A percentile compares a stretch with the other conserved stretches of the same genome.
phyloP scores from a whole-genome alignment of 768 basidiomycete genomes.

The Mrakia blollopis region DNA sequence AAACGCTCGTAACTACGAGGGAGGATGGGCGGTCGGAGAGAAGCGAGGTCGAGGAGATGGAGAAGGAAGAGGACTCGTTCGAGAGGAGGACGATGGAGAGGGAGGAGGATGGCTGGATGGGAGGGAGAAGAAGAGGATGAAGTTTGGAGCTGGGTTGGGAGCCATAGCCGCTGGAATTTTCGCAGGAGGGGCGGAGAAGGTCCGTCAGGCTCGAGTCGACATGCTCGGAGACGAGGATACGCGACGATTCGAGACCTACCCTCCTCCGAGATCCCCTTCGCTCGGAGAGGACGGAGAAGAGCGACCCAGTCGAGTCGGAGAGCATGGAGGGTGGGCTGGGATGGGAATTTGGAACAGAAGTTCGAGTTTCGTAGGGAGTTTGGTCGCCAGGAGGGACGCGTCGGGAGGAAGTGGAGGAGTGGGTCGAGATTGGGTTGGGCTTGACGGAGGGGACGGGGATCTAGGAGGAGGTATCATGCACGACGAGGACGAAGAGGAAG shows the following conservation, averaged over 20 bases:
- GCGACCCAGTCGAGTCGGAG: not conserved
- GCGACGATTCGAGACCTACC: conserved; percentile 25
- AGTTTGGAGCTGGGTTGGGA: not conserved
- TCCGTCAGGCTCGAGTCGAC: not conserved
- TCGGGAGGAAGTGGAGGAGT: not conserved
- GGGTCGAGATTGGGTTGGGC: not conserved
- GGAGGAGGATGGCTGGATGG: conserved; percentile 12
- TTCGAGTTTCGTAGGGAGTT: conserved; percentile 14
- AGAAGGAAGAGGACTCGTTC: conserved; percentile 15
- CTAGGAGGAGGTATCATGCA: not conserved
- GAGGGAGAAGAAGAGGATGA: not conserved
- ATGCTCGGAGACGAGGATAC: conserved; percentile 32
- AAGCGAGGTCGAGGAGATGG: conserved; percentile 18
- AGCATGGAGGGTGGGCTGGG: conserved; percentile 1
- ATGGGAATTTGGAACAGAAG: conserved; percentile 15
- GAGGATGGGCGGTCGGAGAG: not conserved
- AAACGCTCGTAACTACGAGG: not conserved
- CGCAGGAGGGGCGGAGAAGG: not conserved
- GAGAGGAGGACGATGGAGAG: conserved; percentile 1
- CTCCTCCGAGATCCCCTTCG: not conserved
- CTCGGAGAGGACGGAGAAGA: not conserved
- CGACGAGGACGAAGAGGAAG: not conserved
- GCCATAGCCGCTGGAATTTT: not conserved
- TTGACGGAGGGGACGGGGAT: conserved; percentile 12
- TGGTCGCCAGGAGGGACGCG: conserved; percentile 4